A percentile compares a stretch with the other conserved stretches of the same genome.
Evolutionary conservation across 78 protist genomes (phyloP).

Genomic region (Pelomyxa schiedti): DNA sequence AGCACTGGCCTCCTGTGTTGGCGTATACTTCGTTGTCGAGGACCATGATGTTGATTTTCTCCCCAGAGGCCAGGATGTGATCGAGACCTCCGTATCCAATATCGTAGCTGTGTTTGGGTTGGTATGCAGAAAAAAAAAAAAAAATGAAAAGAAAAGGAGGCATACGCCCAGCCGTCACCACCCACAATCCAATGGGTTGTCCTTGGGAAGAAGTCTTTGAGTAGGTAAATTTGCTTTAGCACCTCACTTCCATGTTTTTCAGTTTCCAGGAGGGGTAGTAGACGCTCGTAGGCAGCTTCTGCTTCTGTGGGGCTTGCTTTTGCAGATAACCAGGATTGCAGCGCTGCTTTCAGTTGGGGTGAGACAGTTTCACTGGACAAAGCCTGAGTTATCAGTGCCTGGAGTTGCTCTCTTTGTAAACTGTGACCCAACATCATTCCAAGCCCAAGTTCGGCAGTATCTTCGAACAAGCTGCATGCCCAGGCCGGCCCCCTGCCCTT

Average conservation of each 20-base stretch:
- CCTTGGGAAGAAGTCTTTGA: conserved; percentile 7
- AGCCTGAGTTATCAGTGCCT: neutral
- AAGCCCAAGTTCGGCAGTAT: conserved; percentile 44
- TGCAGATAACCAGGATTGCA: neutral
- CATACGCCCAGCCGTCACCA: conserved; percentile 66
- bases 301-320: neutral
- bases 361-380: neutral
- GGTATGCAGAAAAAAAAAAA: too few species aligned
- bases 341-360: neutral
- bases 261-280: neutral
- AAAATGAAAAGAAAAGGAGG: too few species aligned
- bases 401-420: neutral
- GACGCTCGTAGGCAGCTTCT: neutral
- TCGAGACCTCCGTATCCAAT: conserved; percentile 67
- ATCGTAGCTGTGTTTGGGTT: too few species aligned
- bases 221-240: neutral
- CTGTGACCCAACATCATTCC: neutral
- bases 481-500: conserved; percentile 75
- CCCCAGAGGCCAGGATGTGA: conserved; percentile 39
- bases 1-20: conserved; percentile 68
- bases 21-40: conserved; percentile 66
- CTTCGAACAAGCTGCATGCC: conserved; percentile 70
- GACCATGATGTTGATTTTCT: conserved; percentile 35
- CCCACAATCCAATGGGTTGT: conserved; percentile 46
- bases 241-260: neutral